These are phyloP conservation scores for Acaromyces ingoldii DNA, from an alignment of 1,284 basidiomycete species.

Conservation along the genomic window DNA sequence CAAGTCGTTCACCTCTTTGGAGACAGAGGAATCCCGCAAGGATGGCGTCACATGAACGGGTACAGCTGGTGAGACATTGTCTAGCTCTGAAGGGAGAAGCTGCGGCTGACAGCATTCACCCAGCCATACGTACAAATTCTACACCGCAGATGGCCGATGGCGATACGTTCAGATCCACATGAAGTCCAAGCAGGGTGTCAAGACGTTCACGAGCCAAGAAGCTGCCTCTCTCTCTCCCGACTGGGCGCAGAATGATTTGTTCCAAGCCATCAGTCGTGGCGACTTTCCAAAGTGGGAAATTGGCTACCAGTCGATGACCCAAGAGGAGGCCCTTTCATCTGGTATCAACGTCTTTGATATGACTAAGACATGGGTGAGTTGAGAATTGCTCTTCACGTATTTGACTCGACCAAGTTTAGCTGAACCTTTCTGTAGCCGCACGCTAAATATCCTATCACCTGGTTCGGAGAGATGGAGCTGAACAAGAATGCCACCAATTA, in stretches of 20 bases:
- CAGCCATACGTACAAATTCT: conserved; percentile 31
- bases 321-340: conserved; percentile 16
- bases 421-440: conserved; percentile 6
- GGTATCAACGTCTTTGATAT: conserved; percentile 33
- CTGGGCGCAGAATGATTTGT: conserved; percentile 33
- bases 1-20: conserved; percentile 33
- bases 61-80: too few relatives aligned
- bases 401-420: not conserved
- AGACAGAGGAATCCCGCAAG: conserved; percentile 27
- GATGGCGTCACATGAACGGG: conserved; percentile 27
- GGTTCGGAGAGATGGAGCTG: conserved; percentile 32
- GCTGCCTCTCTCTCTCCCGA: conserved; percentile 23
- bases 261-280: conserved; percentile 35
- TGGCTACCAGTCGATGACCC: conserved; percentile 34
- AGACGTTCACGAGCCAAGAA: conserved; percentile 22
- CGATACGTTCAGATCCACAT: conserved; percentile 31
- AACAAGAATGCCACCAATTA: conserved; percentile 37
- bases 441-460: conserved; percentile 28
- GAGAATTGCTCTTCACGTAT: not conserved
- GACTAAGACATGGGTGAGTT: conserved; percentile 25
- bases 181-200: conserved; percentile 25
- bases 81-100: too few relatives aligned
- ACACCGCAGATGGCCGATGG: conserved; percentile 29
- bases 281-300: conserved; percentile 46
- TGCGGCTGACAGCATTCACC: too few relatives aligned